Percentiles rank a stretch among this genome's conserved stretches.
phyloP scores from a whole-genome alignment of 2,329 filamentous ascomycete species.

The Dactylellina sp. region DNA sequence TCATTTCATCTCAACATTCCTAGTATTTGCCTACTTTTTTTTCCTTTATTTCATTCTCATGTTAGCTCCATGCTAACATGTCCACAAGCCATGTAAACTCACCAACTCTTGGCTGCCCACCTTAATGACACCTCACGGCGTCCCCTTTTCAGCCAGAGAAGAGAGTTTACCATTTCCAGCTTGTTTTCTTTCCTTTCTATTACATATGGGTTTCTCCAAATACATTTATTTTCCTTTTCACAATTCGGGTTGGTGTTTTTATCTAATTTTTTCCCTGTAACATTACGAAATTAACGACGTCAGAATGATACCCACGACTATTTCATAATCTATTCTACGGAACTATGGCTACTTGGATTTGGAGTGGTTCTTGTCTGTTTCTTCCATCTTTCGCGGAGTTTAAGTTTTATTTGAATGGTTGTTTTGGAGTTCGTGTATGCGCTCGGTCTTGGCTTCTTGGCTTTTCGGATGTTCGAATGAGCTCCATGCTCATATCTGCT shows the following conservation, averaged over 20 bases:
- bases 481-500: conserved; percentile 54
- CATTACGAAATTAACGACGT: conserved; percentile 56
- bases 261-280: conserved; percentile 37
- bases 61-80: conserved; percentile 57
- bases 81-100: conserved; percentile 48
- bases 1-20: conserved; percentile 16
- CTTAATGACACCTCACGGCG: conserved; percentile 9
- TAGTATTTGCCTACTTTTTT: conserved; percentile 47
- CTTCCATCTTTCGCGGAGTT: conserved; percentile 34
- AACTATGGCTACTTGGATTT: conserved; percentile 37
- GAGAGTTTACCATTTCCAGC: conserved; percentile 35
- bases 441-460: conserved; percentile 17
- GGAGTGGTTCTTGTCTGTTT: conserved; percentile 43
- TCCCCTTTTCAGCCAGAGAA: conserved; percentile 16
- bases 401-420: conserved; percentile 16
- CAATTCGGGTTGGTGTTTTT: conserved; percentile 43
- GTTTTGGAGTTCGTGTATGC: conserved; percentile 40
- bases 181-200: conserved; percentile 28
- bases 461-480: conserved; percentile 29
- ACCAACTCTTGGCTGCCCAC: conserved; percentile 23
- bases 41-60: conserved; percentile 25
- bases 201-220: conserved; percentile 29
- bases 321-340: conserved; percentile 36
- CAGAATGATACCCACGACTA: conserved; percentile 57
- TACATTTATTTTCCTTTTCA: conserved; percentile 17